Percentiles rank a stretch among this genome's conserved stretches.
Evolutionary conservation across 805 yeast species (phyloP).

Genomic region (Yarrowia sp.): DNA sequence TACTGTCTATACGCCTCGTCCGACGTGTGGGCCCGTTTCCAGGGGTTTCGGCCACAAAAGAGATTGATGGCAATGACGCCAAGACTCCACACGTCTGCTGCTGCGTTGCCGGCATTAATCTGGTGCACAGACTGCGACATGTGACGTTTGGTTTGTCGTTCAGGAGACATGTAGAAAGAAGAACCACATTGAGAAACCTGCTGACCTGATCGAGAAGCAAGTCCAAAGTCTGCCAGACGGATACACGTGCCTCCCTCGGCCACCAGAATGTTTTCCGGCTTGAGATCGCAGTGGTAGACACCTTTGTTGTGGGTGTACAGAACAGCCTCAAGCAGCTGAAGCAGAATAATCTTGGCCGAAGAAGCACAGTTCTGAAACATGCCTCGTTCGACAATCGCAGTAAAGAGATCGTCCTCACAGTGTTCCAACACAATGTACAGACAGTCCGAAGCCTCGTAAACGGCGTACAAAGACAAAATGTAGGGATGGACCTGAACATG

Average conservation of each 20-base stretch:
- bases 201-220: constrained; percentile 66
- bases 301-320: constrained; percentile 72
- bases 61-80: constrained; percentile 78
- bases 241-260: constrained; percentile 51
- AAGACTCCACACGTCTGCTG: constrained; percentile 74
- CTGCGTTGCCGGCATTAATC: constrained; percentile 33
- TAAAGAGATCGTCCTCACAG: constrained; percentile 73
- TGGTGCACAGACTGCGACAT: neutral
- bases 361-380: constrained; percentile 51
- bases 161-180: constrained; percentile 91
- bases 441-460: constrained; percentile 52
- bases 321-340: constrained; percentile 75
- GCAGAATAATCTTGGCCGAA: constrained; percentile 51
- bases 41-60: constrained; percentile 81
- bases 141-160: constrained; percentile 36
- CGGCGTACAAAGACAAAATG: constrained; percentile 66
- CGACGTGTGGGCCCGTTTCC: constrained; percentile 71
- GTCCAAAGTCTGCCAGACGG: constrained; percentile 76
- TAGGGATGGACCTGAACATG: constrained; percentile 67
- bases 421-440: constrained; percentile 81
- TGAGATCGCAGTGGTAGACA: constrained; percentile 85
- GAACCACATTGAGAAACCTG: constrained; percentile 55
- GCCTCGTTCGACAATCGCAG: constrained; percentile 50
- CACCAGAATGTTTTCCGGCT: constrained; percentile 84
- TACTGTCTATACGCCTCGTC: constrained; percentile 66